These are phyloP conservation scores for Paramarasmius palmivorus DNA, from an alignment of 1,284 basidiomycete species.

Conservation along the genomic window DNA sequence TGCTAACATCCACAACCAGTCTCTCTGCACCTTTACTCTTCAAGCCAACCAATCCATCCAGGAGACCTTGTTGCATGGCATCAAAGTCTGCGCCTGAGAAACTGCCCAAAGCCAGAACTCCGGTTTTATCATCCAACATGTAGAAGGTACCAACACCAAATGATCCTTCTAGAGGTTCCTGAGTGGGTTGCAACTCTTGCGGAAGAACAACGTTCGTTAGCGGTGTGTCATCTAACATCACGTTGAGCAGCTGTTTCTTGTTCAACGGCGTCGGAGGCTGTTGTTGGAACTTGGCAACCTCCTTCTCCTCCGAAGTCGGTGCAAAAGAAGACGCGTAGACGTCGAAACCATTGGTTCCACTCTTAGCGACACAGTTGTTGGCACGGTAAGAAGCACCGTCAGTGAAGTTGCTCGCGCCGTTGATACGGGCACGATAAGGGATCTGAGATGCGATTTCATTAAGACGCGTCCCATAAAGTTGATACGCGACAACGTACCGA, in stretches of 20 bases:
- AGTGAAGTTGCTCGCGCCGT: constrained; percentile 43
- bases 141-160: constrained; percentile 54
- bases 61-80: constrained; percentile 41
- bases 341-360: constrained; percentile 38
- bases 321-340: constrained; percentile 10
- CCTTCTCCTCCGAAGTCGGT: not conserved
- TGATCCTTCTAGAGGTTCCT: constrained; percentile 43
- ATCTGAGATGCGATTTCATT: constrained; percentile 33
- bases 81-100: constrained; percentile 49
- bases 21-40: constrained; percentile 51
- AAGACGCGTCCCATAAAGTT: not conserved
- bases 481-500: constrained; percentile 29
- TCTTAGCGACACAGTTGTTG: constrained; percentile 48
- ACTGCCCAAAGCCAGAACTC: constrained; percentile 59
- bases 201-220: constrained; percentile 52
- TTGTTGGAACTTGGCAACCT: constrained; percentile 14
- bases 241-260: constrained; percentile 27
- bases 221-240: constrained; percentile 50
- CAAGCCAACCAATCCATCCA: constrained; percentile 51
- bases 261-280: constrained; percentile 7
- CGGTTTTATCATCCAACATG: constrained; percentile 55
- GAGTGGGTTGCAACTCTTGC: constrained; percentile 39
- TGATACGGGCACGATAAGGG: constrained; percentile 58
- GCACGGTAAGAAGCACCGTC: constrained; percentile 49
- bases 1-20: constrained; percentile 59